Evolutionary conservation across 208 protist species (phyloP).

Genomic region (Trypanosoma brucei): DNA sequence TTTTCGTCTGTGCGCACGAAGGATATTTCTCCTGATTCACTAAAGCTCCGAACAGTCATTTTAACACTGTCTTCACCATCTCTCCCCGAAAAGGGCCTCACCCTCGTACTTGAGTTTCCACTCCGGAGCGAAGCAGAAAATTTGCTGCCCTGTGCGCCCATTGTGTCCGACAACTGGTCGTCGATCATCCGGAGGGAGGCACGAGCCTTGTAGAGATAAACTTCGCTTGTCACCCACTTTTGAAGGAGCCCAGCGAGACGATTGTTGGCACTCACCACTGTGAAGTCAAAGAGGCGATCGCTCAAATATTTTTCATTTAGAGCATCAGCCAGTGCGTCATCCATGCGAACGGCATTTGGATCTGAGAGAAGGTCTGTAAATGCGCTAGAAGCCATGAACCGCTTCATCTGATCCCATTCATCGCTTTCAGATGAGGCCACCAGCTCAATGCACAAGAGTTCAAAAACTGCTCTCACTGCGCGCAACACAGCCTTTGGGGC

Average conservation of each 20-base stretch:
- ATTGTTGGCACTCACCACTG: neutral
- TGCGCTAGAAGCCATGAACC: constrained; percentile 12
- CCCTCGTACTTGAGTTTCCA: neutral
- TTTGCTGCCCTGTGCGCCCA: constrained; percentile 2
- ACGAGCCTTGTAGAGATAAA: constrained; percentile 14
- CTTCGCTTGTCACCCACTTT: constrained; percentile 20
- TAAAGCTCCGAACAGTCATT: neutral
- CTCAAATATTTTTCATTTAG: constrained; percentile 12
- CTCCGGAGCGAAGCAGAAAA: neutral
- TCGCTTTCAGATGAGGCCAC: constrained; percentile 11
- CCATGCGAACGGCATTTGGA: constrained; percentile 2
- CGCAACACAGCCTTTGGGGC: constrained; percentile 3
- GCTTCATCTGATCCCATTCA: constrained; percentile 23
- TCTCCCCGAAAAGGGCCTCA: neutral
- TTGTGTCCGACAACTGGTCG: neutral
- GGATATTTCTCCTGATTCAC: constrained; percentile 7
- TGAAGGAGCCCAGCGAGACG: constrained; percentile 14
- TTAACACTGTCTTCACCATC: constrained; percentile 5
- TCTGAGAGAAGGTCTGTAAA: constrained; percentile 12
- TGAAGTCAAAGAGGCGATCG: constrained; percentile 15
- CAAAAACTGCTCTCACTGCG: constrained; percentile 15
- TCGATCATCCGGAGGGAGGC: constrained; percentile 3
- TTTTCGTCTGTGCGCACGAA: constrained; percentile 11
- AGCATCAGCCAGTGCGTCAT: constrained; percentile 9
- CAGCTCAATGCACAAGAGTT: constrained; percentile 19